Evolutionary conservation across 2,329 filamentous ascomycete genomes (phyloP).

Genomic region (Alternaria conjuncta): DNA sequence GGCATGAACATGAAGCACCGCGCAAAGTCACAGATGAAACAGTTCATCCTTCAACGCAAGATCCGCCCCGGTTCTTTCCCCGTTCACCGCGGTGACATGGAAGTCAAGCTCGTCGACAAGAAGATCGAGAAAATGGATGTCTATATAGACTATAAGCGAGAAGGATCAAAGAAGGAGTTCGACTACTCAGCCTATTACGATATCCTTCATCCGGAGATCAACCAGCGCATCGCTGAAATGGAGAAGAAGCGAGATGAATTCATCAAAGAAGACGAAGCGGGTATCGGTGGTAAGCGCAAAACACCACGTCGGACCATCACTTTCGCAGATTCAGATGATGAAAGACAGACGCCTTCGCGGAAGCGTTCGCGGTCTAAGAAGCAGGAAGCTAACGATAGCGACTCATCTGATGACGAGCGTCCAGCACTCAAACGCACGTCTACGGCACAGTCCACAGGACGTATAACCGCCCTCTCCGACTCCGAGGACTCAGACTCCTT

Average conservation of each 20-base stretch:
- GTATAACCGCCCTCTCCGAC: not conserved
- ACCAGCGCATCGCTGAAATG: conserved; percentile 14
- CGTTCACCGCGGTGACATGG: conserved; percentile 41
- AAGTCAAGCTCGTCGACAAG: conserved; percentile 29
- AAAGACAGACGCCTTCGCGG: not conserved
- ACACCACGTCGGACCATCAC: not conserved
- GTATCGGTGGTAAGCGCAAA: not conserved
- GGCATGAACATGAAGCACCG: conserved; percentile 31
- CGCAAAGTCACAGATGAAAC: conserved; percentile 37
- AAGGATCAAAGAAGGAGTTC: conserved; percentile 8
- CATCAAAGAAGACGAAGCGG: conserved; percentile 4
- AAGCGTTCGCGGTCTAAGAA: not conserved
- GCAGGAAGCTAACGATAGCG: not conserved
- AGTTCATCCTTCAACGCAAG: conserved; percentile 32
- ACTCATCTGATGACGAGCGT: not conserved
- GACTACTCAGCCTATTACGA: conserved; percentile 22
- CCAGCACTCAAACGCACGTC: not conserved
- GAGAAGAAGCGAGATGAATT: conserved; percentile 2
- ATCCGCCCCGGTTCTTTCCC: conserved; percentile 29
- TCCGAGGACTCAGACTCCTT: conserved; percentile 1
- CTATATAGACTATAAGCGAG: conserved; percentile 6
- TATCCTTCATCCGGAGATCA: conserved; percentile 16
- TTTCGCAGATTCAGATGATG: not conserved
- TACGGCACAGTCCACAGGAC: not conserved
- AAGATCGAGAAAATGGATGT: conserved; percentile 15